phyloP scores from a whole-genome alignment of 306 rosid genomes.

The Lathyrus aphaca region DNA sequence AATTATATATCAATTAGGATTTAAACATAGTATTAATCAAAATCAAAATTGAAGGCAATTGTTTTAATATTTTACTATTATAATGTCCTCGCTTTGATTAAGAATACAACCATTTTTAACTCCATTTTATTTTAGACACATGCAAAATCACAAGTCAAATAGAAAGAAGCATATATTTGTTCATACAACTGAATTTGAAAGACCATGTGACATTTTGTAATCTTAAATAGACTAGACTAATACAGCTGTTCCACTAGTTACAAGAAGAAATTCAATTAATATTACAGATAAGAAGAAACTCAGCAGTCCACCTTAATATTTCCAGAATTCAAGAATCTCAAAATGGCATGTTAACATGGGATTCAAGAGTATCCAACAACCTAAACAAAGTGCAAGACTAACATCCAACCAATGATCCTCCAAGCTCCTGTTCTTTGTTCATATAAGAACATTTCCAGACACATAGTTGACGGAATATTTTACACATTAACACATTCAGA shows the following conservation, averaged over 20 bases:
- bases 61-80: too few species aligned
- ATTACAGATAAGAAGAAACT: not conserved
- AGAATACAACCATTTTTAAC: not conserved
- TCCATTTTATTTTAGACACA: not conserved
- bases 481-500: not conserved
- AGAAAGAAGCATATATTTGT: not conserved
- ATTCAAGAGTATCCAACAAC: constrained; percentile 1
- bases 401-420: constrained; percentile 7
- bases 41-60: too few species aligned
- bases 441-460: not conserved
- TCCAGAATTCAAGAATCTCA: constrained; percentile 15
- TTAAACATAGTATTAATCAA: too few species aligned
- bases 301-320: not conserved
- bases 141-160: not conserved
- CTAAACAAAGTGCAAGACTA: constrained; percentile 4
- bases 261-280: constrained; percentile 14
- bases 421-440: constrained; percentile 20
- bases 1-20: too few species aligned
- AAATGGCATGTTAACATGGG: constrained; percentile 14
- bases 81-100: too few species aligned
- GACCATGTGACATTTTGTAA: not conserved
- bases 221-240: constrained; percentile 30
- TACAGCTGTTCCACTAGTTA: constrained; percentile 20
- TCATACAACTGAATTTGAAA: not conserved
- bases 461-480: not conserved